Evolutionary conservation across 2,329 filamentous ascomycete genomes (phyloP).

Genomic region (Fusarium circinatum): DNA sequence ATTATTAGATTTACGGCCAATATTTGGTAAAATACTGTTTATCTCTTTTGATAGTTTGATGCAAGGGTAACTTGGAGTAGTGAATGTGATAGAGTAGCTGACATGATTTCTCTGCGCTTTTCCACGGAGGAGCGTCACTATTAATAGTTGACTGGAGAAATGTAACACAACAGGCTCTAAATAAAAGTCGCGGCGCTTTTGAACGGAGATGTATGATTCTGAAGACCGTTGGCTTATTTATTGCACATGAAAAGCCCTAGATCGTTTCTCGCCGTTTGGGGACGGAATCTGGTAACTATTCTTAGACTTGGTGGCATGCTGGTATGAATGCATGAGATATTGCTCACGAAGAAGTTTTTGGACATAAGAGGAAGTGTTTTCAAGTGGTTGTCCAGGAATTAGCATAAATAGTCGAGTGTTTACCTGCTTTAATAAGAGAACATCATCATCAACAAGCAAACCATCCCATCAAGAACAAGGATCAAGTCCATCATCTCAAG

Average conservation of each 20-base stretch:
- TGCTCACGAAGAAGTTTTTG: rapidly evolving
- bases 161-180: too few relatives aligned
- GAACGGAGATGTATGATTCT: rapidly evolving
- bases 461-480: not conserved
- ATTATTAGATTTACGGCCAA: not conserved
- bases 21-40: not conserved
- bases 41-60: not conserved
- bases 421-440: not conserved
- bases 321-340: rapidly evolving
- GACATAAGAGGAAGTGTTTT: rapidly evolving
- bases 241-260: rapidly evolving
- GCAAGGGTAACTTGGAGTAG: not conserved
- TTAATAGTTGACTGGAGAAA: not conserved
- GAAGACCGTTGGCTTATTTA: rapidly evolving
- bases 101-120: not conserved
- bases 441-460: not conserved
- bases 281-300: not conserved
- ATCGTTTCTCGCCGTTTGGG: not conserved
- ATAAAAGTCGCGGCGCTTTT: not conserved
- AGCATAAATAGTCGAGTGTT: not conserved
- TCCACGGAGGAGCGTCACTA: not conserved
- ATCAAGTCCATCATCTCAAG: not conserved
- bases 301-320: not conserved
- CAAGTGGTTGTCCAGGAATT: rapidly evolving
- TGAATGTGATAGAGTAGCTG: not conserved